Conservation (phyloP, 192 early-diverging fungal species). For the Podila clonocystis region DNA sequence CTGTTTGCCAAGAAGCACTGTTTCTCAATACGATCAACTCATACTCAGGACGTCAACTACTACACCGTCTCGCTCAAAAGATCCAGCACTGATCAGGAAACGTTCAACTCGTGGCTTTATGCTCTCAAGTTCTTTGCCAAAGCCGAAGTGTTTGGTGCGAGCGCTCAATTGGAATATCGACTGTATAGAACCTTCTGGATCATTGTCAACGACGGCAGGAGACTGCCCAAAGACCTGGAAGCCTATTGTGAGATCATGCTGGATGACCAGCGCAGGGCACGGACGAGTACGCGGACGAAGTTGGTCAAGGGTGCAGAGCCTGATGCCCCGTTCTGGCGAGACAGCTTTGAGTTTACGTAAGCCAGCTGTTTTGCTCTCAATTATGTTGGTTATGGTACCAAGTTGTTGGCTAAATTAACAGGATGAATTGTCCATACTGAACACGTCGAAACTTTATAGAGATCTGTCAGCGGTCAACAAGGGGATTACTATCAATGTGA, state of each 20-base stretch:
- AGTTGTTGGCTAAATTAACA: too few relatives aligned
- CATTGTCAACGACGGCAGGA: slow-evolving; percentile 36
- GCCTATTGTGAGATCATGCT: slow-evolving; percentile 56
- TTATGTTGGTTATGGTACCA: too few relatives aligned
- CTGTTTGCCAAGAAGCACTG: slow-evolving; percentile 41
- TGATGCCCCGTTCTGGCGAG: slow-evolving; percentile 54
- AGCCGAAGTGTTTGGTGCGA: slow-evolving; percentile 44
- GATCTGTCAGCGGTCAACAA: slow-evolving; percentile 31
- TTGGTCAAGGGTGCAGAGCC: slow-evolving; percentile 14
- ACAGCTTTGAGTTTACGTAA: slow-evolving; percentile 57
- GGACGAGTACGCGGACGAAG: slow-evolving; percentile 51
- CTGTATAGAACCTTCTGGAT: slow-evolving; percentile 42
- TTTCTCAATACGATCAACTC: slow-evolving; percentile 31
- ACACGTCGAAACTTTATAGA: slow-evolving; percentile 2
- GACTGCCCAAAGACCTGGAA: slow-evolving; percentile 40
- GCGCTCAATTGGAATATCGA: slow-evolving; percentile 31
- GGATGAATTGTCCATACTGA: too few relatives aligned
- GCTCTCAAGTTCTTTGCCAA: slow-evolving; percentile 49
- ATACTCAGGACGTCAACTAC: slow-evolving; percentile 34
- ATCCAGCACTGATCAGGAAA: slow-evolving; percentile 34
- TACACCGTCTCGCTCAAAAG: slow-evolving; percentile 36
- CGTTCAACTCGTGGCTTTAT: slow-evolving; percentile 37
- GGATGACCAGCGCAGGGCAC: slow-evolving; percentile 53
- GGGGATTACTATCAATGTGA: slow-evolving; percentile 43
- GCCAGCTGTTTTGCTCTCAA: neutral